phyloP scores from a whole-genome alignment of 1,284 basidiomycete species.

The Malassezia restricta region DNA sequence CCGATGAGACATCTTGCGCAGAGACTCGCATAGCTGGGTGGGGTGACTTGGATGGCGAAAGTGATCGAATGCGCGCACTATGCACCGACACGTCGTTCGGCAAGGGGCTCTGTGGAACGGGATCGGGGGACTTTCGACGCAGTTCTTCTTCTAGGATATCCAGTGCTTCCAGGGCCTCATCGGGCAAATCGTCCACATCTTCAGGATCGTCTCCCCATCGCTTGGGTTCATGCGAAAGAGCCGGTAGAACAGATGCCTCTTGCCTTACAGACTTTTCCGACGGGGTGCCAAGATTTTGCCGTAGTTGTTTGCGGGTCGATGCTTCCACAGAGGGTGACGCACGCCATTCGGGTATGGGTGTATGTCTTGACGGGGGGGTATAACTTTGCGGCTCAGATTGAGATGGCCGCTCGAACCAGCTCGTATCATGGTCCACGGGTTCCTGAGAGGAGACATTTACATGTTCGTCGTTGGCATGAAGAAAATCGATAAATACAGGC shows the following conservation, averaged over 20 bases:
- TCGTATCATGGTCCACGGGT: background rate
- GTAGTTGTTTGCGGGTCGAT: background rate
- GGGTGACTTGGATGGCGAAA: background rate
- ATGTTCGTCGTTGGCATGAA: background rate
- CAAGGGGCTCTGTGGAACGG: too few relatives aligned
- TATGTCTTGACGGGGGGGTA: background rate
- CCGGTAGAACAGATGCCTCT: too few relatives aligned
- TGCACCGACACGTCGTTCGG: too few relatives aligned
- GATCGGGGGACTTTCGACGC: background rate
- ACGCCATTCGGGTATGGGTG: background rate
- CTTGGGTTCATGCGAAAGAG: too few relatives aligned
- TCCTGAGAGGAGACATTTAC: background rate
- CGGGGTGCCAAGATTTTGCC: background rate
- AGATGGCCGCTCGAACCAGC: slow-evolving; percentile 1
- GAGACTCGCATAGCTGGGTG: background rate
- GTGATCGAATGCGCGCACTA: background rate
- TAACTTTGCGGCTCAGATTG: background rate
- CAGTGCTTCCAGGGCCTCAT: too few relatives aligned
- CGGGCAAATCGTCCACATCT: too few relatives aligned
- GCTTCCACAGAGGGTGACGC: background rate
- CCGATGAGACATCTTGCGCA: too few relatives aligned
- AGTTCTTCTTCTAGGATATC: background rate
- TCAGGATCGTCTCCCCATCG: too few relatives aligned
- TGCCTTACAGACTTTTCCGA: too few relatives aligned
- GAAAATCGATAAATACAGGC: slow-evolving; percentile 9